These are phyloP conservation scores for Dissoconium aciculare DNA, from an alignment of 2,329 filamentous ascomycete genomes.

Conservation along the genomic window DNA sequence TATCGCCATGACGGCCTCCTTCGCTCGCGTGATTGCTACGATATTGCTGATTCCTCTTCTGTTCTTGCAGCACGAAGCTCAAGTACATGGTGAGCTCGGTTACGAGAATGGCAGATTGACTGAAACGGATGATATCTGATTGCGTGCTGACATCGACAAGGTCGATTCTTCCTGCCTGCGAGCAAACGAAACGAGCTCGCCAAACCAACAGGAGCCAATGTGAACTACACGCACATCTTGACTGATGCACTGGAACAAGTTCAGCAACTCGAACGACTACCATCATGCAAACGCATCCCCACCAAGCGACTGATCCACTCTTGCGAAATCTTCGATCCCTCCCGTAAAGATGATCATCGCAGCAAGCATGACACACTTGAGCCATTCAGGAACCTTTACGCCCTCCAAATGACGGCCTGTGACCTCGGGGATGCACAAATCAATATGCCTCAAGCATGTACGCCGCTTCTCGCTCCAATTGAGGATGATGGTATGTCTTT, in stretches of 20 bases:
- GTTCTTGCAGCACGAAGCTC: too few relatives aligned
- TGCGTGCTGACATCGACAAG: too few relatives aligned
- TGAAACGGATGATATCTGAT: too few relatives aligned
- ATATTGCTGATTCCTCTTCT: too few relatives aligned
- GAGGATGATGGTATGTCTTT: slow-evolving; percentile 15
- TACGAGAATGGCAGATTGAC: too few relatives aligned
- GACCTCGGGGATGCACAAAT: slow-evolving; percentile 42
- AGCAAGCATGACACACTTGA: slow-evolving; percentile 14
- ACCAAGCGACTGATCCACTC: slow-evolving; percentile 37
- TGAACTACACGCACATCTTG: slow-evolving; percentile 4
- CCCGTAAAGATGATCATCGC: slow-evolving; percentile 7
- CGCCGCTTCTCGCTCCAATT: slow-evolving; percentile 25
- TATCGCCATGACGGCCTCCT: too few relatives aligned
- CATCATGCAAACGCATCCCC: slow-evolving; percentile 40
- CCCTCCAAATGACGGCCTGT: slow-evolving; percentile 47
- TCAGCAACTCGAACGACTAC: slow-evolving; percentile 30
- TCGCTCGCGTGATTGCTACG: too few relatives aligned
- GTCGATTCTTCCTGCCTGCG: too few relatives aligned
- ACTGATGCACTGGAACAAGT: slow-evolving; percentile 30
- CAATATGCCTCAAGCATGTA: slow-evolving; percentile 37
- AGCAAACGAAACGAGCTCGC: too few relatives aligned
- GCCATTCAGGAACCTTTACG: slow-evolving; percentile 39
- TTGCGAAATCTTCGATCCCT: slow-evolving; percentile 35
- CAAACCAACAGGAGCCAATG: slow-evolving; percentile 1
- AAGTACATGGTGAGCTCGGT: too few relatives aligned